Evolutionary conservation across 2,329 filamentous ascomycete species (phyloP).

Genomic region (Trichoderma citrinoviride): DNA sequence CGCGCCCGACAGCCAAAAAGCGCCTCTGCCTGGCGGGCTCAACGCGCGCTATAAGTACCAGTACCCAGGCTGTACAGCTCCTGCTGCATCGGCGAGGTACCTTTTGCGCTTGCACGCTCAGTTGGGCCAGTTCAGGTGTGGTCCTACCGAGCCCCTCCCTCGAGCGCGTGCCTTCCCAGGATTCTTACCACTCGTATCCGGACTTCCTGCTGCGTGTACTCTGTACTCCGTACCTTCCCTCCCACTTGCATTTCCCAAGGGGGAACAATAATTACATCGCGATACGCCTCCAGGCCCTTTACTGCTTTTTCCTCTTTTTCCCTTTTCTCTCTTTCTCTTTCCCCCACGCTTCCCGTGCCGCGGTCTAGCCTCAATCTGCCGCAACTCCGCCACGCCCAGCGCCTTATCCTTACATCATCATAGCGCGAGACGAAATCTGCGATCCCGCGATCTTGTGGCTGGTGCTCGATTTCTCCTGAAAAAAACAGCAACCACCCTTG

Average conservation of each 20-base stretch:
- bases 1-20: background rate
- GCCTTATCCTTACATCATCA: constrained; percentile 15
- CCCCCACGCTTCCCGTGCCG: constrained; percentile 14
- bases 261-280: constrained; percentile 19
- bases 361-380: constrained; percentile 1
- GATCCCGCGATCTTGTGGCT: constrained; percentile 18
- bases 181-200: constrained; percentile 16
- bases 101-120: background rate
- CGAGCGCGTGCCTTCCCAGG: constrained; percentile 20
- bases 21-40: constrained; percentile 4
- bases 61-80: background rate
- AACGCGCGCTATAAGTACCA: constrained; percentile 9
- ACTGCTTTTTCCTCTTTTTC: background rate
- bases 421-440: constrained; percentile 19
- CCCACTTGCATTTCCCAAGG: background rate
- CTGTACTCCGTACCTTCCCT: background rate
- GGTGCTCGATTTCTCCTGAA: constrained; percentile 17
- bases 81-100: background rate
- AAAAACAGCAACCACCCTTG: background rate
- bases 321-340: background rate
- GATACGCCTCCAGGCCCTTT: constrained; percentile 8
- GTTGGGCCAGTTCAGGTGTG: background rate
- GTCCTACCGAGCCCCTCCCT: constrained; percentile 17
- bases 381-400: constrained; percentile 14
- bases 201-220: constrained; percentile 7